Base-by-base conservation (phyloP, 106 monocot species). In the Dioscorea alata region DNA sequence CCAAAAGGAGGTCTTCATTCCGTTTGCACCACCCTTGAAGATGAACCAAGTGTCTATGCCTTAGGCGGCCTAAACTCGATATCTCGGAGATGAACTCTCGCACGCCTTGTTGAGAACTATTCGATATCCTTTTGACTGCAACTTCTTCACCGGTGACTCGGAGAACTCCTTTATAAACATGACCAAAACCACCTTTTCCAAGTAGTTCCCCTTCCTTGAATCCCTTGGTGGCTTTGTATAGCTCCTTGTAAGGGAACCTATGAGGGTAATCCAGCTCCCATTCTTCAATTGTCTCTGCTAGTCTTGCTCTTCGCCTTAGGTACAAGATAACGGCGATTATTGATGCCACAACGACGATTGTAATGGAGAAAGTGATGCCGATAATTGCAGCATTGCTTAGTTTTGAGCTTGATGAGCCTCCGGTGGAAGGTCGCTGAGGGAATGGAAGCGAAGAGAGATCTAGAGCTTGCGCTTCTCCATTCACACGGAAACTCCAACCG, bases 181-280 rank as follows among this genome's bases (percentile, higher is more conserved):
- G n/a, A 12, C 63, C 63, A n/a, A 63, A 63, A 2, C 63, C 63
- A 1, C 63, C 63, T 9, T 32, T n/a, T 3, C 63, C 63, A 0
- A 63, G 6, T 2, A 63, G 32, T 15, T 63, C 34, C 8, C 23
- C 13, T 15, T 63, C 63, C 15, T n/a, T 31, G 31, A 63, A 63
- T 4, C 63, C 63, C 16, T 34, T 63, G 12, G 63, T 63, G 4
- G 63, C 63, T 4, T 33, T 31, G 15, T 23, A 33, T 6, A 63
- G 31, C 19, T 63, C 63, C 13, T 34, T 63, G 34, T 63, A 63
- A 10, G 63, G 33, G 31, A 63, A 63, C 12, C 63, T 31, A 32
- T 63, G 63, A 33, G 63, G 63, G 23, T 33, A 63, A 13, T 63
- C 33, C 3, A 63, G 14, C 63, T 63, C 63, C 63, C 63, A 63